Percentiles rank a stretch among this genome's conserved stretches.
Conservation (phyloP, 2,329 filamentous ascomycete genomes). For the Beauveria sp. region DNA sequence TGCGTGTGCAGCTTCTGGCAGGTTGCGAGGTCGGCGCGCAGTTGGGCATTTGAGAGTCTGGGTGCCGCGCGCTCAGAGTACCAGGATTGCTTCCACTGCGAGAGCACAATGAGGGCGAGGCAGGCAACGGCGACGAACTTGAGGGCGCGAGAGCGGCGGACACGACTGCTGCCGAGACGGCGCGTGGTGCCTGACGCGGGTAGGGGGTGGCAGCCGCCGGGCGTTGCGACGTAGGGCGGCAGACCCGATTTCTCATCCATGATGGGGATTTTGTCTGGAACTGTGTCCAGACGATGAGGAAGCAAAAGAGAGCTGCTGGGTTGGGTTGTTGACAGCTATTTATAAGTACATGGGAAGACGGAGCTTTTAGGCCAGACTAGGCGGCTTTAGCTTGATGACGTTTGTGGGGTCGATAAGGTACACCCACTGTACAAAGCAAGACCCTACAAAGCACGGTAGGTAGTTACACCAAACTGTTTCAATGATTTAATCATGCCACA, state of each 20-base stretch:
- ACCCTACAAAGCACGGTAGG: too few relatives aligned
- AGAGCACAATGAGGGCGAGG: slow-evolving; percentile 43
- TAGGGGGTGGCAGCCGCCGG: slow-evolving; percentile 14
- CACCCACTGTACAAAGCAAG: too few relatives aligned
- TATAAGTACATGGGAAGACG: background rate
- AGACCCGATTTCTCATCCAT: slow-evolving; percentile 14
- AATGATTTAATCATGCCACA: too few relatives aligned
- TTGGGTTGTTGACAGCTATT: too few relatives aligned
- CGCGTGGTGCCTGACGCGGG: slow-evolving; percentile 15
- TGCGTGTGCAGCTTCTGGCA: slow-evolving; percentile 48
- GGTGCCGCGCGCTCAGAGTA: slow-evolving; percentile 19
- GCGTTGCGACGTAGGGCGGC: slow-evolving; percentile 8
- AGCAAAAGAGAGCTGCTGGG: background rate
- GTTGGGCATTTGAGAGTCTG: slow-evolving; percentile 42
- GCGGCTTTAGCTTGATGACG: background rate
- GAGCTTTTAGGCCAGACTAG: background rate
- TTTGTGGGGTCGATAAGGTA: background rate
- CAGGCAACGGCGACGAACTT: slow-evolving; percentile 37
- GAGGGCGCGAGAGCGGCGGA: slow-evolving; percentile 37
- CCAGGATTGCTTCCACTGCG: slow-evolving; percentile 39
- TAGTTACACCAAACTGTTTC: too few relatives aligned
- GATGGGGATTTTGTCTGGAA: background rate
- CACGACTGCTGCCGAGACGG: slow-evolving; percentile 11
- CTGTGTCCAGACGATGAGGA: background rate
- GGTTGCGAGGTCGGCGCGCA: slow-evolving; percentile 46